Base-by-base conservation (phyloP, 495 filamentous ascomycete genomes). In the Neurospora terricola region DNA sequence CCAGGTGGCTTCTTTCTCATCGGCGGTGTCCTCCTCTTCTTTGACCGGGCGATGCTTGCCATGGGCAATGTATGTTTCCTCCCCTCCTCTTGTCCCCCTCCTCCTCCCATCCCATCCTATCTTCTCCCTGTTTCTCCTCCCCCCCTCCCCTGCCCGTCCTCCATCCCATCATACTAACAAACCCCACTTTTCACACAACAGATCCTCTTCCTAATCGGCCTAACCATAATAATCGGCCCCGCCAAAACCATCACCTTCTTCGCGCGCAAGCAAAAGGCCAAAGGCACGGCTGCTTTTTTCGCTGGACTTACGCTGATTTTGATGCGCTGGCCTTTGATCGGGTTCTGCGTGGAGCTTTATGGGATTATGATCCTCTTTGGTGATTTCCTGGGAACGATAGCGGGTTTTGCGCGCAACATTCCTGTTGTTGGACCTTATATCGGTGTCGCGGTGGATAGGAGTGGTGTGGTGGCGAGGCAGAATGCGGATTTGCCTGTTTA, bases 181-280 rank as follows among this genome's bases (percentile, higher is more conserved):
- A n/a, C 38, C 4, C 68, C 14, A 9, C 68, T 12, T 30, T 23
- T 27, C 5, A 38, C 2, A 6, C 2, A 43, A 42, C 74, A 94
- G 91, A 96, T 99, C 83, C 93, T 99, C 83, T 97, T 99, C 86
- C 90, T 99, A 43, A 89, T 97, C 86, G 96, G 96, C 81, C 87
- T 99, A 5, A 96, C 94, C 38, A 90, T 98, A 42, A 94, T 98
- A 72, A 96, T 98, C 85, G 96, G 96, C n/a, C 85, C 93, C 69
- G 87, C 90, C 80, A 97, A 97, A 78, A 98, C 96, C 8, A 82
- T 93, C 40, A 83, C 90, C 81, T 99, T 99, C 88, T 99, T 99
- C 86, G 91, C 93, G 69, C 92, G 94, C 45, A 91, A 89, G 70
- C 92, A 97, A 76, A 99, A 99, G 81, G 86, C 93, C 75, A 93